Conservation (phyloP, 768 basidiomycete species). For the Boletus sp. region DNA sequence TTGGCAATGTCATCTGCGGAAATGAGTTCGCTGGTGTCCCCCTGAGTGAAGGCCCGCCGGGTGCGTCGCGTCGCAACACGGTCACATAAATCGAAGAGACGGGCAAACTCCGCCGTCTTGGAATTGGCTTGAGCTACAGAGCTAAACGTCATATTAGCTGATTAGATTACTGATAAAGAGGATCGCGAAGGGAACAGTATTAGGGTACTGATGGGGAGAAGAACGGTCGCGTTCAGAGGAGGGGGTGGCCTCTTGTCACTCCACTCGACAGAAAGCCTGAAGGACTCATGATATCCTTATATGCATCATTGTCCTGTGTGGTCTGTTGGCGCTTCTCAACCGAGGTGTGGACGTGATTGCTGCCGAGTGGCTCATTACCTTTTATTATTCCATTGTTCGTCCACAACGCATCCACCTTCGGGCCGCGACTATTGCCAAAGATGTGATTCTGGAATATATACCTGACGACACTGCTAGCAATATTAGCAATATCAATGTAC, state of each 20-base stretch:
- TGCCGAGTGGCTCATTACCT: conserved; percentile 24
- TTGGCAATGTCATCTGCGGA: conserved; percentile 32
- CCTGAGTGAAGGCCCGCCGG: conserved; percentile 29
- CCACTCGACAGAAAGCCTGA: not conserved
- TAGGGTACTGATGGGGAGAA: not conserved
- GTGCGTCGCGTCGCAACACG: conserved; percentile 47
- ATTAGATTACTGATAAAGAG: conserved; percentile 5
- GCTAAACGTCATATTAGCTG: conserved; percentile 19
- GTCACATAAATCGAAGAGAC: conserved; percentile 54
- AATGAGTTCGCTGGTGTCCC: conserved; percentile 17
- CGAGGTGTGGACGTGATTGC: conserved; percentile 10
- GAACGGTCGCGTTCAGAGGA: not conserved
- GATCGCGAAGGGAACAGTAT: not conserved
- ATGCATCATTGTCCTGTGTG: conserved; percentile 17
- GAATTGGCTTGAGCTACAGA: conserved; percentile 28
- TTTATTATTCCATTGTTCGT: conserved; percentile 12
- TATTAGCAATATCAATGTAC: not conserved
- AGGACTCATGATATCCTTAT: conserved; percentile 15
- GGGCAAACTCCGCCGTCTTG: conserved; percentile 51
- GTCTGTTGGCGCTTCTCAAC: conserved; percentile 8
- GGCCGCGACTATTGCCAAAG: not conserved
- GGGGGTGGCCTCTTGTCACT: conserved; percentile 4
- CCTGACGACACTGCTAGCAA: not conserved
- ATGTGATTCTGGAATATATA: not conserved
- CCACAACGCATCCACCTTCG: conserved; percentile 7